Conservation (phyloP, 2,329 filamentous ascomycete genomes). For the Pseudocercospora musae region DNA sequence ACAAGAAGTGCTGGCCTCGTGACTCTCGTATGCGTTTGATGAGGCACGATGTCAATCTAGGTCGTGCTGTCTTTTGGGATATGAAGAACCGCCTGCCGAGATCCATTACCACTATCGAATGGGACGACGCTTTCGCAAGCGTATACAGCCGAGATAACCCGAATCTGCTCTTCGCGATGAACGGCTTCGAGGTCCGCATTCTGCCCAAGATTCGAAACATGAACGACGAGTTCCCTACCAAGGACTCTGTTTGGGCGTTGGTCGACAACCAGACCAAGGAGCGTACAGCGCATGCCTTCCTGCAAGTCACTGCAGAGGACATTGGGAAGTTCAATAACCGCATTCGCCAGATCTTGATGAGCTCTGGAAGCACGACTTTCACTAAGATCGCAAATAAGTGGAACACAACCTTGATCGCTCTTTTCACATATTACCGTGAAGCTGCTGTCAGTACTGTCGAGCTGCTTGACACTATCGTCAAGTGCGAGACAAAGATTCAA, state of each 20-base stretch:
- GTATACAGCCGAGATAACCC: slow-evolving; percentile 98
- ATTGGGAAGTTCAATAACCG: slow-evolving; percentile 99
- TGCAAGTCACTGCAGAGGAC: slow-evolving; percentile 96
- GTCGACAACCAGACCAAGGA: slow-evolving; percentile 97
- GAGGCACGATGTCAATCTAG: slow-evolving; percentile 97
- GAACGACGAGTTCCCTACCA: slow-evolving; percentile 94
- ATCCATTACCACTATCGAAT: slow-evolving; percentile 95
- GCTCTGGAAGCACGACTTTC: slow-evolving; percentile 97
- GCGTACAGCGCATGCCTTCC: slow-evolving; percentile 92
- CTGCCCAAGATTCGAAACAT: slow-evolving; percentile 91
- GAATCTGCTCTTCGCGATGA: slow-evolving; percentile 96
- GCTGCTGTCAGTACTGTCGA: slow-evolving; percentile 94
- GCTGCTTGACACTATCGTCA: slow-evolving; percentile 94
- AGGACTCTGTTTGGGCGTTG: slow-evolving; percentile 97
- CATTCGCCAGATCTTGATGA: slow-evolving; percentile 98
- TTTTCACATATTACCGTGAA: slow-evolving; percentile 98
- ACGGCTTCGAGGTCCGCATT: slow-evolving; percentile 93
- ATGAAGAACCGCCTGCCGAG: slow-evolving; percentile 93
- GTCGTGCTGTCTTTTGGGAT: slow-evolving; percentile 97
- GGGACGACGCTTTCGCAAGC: slow-evolving; percentile 97
- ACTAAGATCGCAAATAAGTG: slow-evolving; percentile 99
- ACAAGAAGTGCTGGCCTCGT: slow-evolving; percentile 99
- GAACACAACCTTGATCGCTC: slow-evolving; percentile 94
- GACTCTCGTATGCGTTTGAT: slow-evolving; percentile 97
- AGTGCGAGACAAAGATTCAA: slow-evolving; percentile 99